Base-by-base conservation (phyloP, 2,329 filamentous ascomycete species). In the Neopestalotiopsis rosae region DNA sequence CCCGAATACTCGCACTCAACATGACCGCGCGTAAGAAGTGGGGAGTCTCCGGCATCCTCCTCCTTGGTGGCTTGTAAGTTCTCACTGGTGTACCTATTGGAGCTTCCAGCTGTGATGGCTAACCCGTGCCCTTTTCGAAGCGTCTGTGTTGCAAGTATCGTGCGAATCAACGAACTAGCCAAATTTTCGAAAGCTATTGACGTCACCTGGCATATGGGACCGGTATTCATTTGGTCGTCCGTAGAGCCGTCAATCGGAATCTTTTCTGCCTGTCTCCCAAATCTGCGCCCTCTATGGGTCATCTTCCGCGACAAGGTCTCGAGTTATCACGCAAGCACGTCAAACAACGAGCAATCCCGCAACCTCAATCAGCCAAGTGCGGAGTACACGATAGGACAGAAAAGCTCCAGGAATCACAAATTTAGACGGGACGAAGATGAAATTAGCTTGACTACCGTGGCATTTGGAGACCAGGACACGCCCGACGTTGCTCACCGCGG, bases 121-220 rank as follows among this genome's bases (percentile, higher is more conserved):
- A 12, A n/a, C n/a, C 6, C 14, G 4, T 28, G 5, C 5, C 13
- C 34, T 38, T 62, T 9, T 14, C 13, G 12, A 14, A 62, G 59
- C 14, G 59, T 62, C 6, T 62, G 59, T 32, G 34, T 62, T 4
- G 34, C 59, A 13, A 62, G 59, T 20, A 20, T 62, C 2, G 59
- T 62, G 5, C 59, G 59, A n/a, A 62, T 62, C 34, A 40, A 10
- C n/a, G 59, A 20, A n/a, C 32, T 62, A 14, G 59, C 34, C n/a
- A 14, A 28, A 9, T 62, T 62, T 30, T 28, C 30, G 13, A 40
- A 62, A 20, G 34, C 59, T 6, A 12, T 62, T 30, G 59, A 62
- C 30, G 59, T 62, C 17, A 62, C 59, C 17, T 58, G 59, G 59
- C 34, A 62, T 12, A 62, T 62, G 59, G 59, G 59, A 4, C 59